Evolutionary conservation across 1,284 basidiomycete species (phyloP), one percentile per base, ranked within the genome.

Genomic region (Stereum hirsutum): DNA sequence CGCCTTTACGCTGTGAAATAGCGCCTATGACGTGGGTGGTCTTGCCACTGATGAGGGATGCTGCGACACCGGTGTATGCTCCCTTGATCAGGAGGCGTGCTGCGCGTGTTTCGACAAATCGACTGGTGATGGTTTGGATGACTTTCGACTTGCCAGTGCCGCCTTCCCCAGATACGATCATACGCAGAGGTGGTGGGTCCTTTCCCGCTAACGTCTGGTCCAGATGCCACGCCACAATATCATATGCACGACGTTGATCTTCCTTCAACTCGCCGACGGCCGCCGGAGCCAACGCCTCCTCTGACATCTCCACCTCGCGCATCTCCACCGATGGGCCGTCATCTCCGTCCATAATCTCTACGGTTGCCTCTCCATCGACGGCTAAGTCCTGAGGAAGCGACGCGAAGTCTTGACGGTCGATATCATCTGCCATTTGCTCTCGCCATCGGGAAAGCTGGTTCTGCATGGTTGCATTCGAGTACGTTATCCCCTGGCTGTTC

Each of bases 81-180:
- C 50, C 48, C 43, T 61, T 64, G 3, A 53, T 20, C 1, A 66
- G 46, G 19, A 45, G 15, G 19, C 53, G n/a, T 4, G 3, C 12
- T 3, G 44, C 46, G 3, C 48, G 43, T 6, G 23, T 7, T 6
- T 19, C 7, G 3, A 19, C 32, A 41, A 66, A 66, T 10, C 42
- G 21, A 15, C 55, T 33, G 3, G 59, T 61, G 6, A 62, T 49
- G 0, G 52, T 61, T 41, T 65, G 58, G 14, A 66, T 64, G 2
- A 63, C 58, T 19, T 47, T 54, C 2, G 63, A 66, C 44, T 66
- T 66, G 0, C 63, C 65, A 0, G 60, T 63, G 0, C 65, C 64
- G 2, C 63, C 64, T 47, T 64, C 59, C 1, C 63, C 64, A 14
- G 55, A 44, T 1, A 66, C 46, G 2, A 58, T 20, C 61, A 65